Evolutionary conservation across 2,329 filamentous ascomycete genomes (phyloP).

Genomic region (Periconia sp.): DNA sequence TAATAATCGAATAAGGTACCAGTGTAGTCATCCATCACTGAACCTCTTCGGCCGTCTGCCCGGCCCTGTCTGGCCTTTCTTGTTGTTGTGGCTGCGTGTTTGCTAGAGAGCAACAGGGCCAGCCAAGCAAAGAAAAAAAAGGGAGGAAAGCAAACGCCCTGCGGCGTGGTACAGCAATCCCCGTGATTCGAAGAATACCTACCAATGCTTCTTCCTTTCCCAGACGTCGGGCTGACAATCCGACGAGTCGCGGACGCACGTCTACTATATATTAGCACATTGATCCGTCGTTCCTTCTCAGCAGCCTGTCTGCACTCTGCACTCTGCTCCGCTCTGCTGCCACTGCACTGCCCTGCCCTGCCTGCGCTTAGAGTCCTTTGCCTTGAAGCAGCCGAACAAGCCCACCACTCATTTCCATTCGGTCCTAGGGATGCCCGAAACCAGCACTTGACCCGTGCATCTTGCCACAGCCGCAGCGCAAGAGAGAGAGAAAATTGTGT

Average conservation of each 20-base stretch:
- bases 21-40: not conserved
- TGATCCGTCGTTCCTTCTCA: not conserved
- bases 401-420: too few species aligned
- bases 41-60: not conserved
- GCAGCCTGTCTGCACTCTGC: not conserved
- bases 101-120: too few species aligned
- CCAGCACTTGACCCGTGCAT: not conserved
- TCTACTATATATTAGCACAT: not conserved
- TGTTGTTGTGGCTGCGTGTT: not conserved
- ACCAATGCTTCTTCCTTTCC: not conserved
- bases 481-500: not conserved
- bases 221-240: not conserved
- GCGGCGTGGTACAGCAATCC: not conserved
- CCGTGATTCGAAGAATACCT: too few species aligned
- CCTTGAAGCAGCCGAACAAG: not conserved
- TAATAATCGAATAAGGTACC: conserved; percentile 22
- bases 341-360: too few species aligned
- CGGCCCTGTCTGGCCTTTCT: not conserved
- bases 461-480: not conserved
- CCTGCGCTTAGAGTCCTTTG: not conserved
- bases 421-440: not conserved
- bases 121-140: not conserved
- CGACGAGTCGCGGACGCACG: not conserved
- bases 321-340: too few species aligned
- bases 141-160: too few species aligned